Base-by-base conservation (phyloP, 2,329 filamentous ascomycete species). In the Trichoderma koningiopsis region DNA sequence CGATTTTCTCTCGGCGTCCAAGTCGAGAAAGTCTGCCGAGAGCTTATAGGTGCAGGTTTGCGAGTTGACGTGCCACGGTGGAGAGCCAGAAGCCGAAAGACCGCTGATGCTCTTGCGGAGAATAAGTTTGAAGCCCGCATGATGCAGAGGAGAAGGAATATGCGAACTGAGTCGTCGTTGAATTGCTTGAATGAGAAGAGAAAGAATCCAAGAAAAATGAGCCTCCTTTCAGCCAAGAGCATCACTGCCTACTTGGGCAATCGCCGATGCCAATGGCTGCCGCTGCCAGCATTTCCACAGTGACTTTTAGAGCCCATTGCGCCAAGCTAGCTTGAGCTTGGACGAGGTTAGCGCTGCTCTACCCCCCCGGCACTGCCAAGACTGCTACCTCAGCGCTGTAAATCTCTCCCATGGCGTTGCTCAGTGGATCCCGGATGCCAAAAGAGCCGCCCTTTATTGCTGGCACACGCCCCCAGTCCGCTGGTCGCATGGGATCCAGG, bases 291-390 rank as follows among this genome's bases (percentile, higher is more conserved):
- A 43, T 7, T n/a, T 43, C 40, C 19, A 43, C 16, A 10, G 64
- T 37, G 64, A 55, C 55, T 7, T 56, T 16, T 22, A 49, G 53
- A 24, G 53, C 19, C 55, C 24, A 40, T 22, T 29, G 55, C 14
- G 55, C 29, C 29, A 35, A 57, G 29, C 55, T 2, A 10, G 55
- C 22, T 43, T 59, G n/a, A 29, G 64, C 40, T 67, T 47, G 40
- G 55, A 55, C 64, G 37, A 31, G n/a, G n/a, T 37, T 67, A 52
- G 64, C 64, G 58, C 62, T 52, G 53, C 47, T 27, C 56, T n/a
- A 29, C 55, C 62, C 37, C 35, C 43, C 62, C 52, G 53, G 62
- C 52, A 33, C 62, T 52, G 27, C 27, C 27, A 27, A 27, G 27
- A 27, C 27, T 4, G 53, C 52, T 24, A 19, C 62, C 19, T 49